These are phyloP conservation scores for Rhizomucor miehei DNA, from an alignment of 371 early-diverging fungal species.

Conservation along the genomic window DNA sequence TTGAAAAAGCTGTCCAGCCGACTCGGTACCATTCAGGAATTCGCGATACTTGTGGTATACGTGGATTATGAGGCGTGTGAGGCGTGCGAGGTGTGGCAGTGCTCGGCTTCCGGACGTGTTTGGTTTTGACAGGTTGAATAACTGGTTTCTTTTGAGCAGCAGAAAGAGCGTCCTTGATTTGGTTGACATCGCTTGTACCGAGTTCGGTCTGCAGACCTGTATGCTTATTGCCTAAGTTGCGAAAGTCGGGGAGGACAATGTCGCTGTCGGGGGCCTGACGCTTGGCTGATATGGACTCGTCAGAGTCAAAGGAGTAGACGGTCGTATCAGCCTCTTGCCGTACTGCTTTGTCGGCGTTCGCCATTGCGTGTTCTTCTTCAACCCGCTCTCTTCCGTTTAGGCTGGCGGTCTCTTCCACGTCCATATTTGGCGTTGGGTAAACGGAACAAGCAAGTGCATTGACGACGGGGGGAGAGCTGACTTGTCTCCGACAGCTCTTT, in stretches of 20 bases:
- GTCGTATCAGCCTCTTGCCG: constrained; percentile 9
- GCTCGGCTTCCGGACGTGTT: constrained; percentile 1
- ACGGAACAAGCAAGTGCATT: too few species aligned
- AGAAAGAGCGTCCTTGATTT: constrained; percentile 24
- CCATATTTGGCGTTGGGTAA: too few species aligned
- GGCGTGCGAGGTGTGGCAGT: constrained; percentile 7
- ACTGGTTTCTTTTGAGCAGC: constrained; percentile 36
- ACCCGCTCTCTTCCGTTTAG: background rate
- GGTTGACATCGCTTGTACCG: constrained; percentile 24
- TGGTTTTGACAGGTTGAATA: constrained; percentile 9
- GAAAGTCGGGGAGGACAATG: constrained; percentile 22
- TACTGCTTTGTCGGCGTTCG: background rate
- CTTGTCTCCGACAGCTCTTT: too few species aligned
- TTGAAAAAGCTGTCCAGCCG: constrained; percentile 39
- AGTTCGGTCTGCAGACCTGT: constrained; percentile 36
- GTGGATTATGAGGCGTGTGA: constrained; percentile 21
- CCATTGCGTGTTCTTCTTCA: background rate
- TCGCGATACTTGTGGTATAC: constrained; percentile 6
- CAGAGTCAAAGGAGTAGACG: constrained; percentile 21
- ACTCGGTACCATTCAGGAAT: constrained; percentile 41
- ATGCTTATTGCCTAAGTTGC: constrained; percentile 17
- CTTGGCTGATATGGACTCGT: constrained; percentile 18
- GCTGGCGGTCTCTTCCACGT: too few species aligned
- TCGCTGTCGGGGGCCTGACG: constrained; percentile 14
- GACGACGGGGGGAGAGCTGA: too few species aligned